Evolutionary conservation across 768 basidiomycete species (phyloP).

Genomic region (Hygrocybe coccinea): DNA sequence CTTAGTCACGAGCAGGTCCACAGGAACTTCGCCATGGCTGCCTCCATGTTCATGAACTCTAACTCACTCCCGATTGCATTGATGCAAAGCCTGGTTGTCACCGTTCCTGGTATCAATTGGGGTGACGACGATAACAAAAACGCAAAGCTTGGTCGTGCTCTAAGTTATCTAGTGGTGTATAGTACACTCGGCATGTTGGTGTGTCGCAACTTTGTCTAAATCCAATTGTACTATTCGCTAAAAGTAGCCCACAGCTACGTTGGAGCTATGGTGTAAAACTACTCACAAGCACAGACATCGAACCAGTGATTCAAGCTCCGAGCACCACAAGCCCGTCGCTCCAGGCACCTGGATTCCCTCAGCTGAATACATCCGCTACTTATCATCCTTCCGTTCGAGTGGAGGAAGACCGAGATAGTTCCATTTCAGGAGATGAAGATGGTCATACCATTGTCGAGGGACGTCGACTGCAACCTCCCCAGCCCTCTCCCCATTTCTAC

Average conservation of each 20-base stretch:
- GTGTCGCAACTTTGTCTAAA: conserved; percentile 26
- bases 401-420: conserved; percentile 6
- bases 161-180: conserved; percentile 87
- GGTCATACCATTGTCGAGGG: conserved; percentile 6
- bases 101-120: conserved; percentile 82
- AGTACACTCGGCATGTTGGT: conserved; percentile 96
- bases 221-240: background rate
- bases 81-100: conserved; percentile 83
- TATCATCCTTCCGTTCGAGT: background rate
- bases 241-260: conserved; percentile 52
- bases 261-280: conserved; percentile 93
- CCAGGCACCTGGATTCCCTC: conserved; percentile 13
- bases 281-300: conserved; percentile 63
- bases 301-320: conserved; percentile 15
- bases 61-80: conserved; percentile 94
- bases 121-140: conserved; percentile 72
- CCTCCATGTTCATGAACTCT: conserved; percentile 89
- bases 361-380: background rate
- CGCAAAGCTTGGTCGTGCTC: conserved; percentile 86
- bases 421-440: background rate
- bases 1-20: background rate
- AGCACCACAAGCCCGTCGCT: background rate
- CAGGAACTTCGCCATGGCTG: conserved; percentile 75
- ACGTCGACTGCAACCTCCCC: conserved; percentile 16
- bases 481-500: conserved; percentile 44